Conservation (phyloP, 1,139 yeast genomes). For the Scheffersomyces insectosa region DNA sequence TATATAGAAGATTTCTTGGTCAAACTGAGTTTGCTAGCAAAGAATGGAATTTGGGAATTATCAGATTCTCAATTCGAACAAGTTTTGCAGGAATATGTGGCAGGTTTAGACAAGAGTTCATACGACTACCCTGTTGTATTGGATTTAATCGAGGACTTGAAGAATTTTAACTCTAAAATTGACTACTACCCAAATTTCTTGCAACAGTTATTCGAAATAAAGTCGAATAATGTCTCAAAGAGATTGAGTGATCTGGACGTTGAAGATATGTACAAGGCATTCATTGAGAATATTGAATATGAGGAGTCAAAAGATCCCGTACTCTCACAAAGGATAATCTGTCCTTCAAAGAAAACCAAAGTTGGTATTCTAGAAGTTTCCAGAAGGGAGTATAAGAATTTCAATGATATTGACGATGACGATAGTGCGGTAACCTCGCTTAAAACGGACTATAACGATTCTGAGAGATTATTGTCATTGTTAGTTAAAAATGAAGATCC, state of each 20-base stretch:
- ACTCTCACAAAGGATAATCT: not conserved
- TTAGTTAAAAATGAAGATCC: conserved; percentile 15
- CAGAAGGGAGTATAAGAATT: too few relatives aligned
- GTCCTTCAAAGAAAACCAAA: not conserved
- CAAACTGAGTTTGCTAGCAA: conserved; percentile 11
- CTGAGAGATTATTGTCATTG: conserved; percentile 21
- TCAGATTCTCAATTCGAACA: conserved; percentile 15
- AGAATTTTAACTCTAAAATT: conserved; percentile 17
- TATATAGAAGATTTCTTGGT: conserved; percentile 14
- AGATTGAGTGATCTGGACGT: conserved; percentile 12
- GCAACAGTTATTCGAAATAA: conserved; percentile 19
- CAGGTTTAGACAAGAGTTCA: conserved; percentile 6
- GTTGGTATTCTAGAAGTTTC: conserved; percentile 1
- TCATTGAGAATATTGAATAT: conserved; percentile 19
- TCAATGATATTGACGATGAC: not conserved
- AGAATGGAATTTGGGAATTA: conserved; percentile 15
- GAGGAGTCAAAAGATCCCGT: conserved; percentile 6
- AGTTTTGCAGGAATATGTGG: conserved; percentile 9
- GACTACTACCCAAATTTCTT: conserved; percentile 25
- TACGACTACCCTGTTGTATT: conserved; percentile 15
- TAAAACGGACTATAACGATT: conserved; percentile 20
- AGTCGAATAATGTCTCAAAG: conserved; percentile 8
- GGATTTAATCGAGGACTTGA: conserved; percentile 16
- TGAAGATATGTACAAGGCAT: conserved; percentile 20
- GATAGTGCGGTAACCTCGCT: not conserved